A percentile compares a stretch with the other conserved stretches of the same genome.
Conservation (phyloP, 768 basidiomycete genomes). For the Imleria badia region DNA sequence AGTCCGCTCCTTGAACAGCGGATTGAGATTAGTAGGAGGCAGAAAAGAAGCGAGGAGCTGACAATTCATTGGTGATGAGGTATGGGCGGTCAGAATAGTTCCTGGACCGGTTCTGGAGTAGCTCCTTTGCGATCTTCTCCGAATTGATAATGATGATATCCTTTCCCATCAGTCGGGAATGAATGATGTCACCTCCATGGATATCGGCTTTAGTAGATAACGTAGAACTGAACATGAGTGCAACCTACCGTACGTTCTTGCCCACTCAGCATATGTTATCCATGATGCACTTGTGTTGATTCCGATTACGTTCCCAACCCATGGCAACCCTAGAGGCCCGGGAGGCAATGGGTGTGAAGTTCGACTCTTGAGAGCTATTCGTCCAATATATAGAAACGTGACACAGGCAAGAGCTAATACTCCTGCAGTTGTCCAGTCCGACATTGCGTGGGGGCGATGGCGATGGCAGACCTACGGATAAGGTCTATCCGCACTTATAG, state of each 20-base stretch:
- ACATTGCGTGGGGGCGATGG: too few species aligned
- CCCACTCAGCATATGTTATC: constrained; percentile 10
- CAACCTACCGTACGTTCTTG: constrained; percentile 2
- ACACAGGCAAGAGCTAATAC: neutral
- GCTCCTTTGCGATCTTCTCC: constrained; percentile 3
- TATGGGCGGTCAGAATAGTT: constrained; percentile 14
- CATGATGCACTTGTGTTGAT: constrained; percentile 1
- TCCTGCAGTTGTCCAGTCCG: neutral
- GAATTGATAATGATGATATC: constrained; percentile 14
- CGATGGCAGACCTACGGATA: too few species aligned
- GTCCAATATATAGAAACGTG: neutral
- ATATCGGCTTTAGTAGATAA: neutral
- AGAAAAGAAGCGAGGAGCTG: neutral
- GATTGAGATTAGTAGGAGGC: neutral
- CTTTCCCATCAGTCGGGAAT: constrained; percentile 2
- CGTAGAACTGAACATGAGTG: too few species aligned
- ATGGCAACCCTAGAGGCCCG: constrained; percentile 9
- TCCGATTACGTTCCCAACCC: constrained; percentile 6
- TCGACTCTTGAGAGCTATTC: neutral
- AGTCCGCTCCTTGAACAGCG: constrained; percentile 10
- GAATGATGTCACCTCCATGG: constrained; percentile 3
- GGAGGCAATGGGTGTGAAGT: neutral
- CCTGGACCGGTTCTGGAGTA: constrained; percentile 6
- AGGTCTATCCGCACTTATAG: too few species aligned
- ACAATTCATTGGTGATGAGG: constrained; percentile 2